Base-by-base conservation (phyloP, 1,284 basidiomycete species). In the Ustilago cynodontis region DNA sequence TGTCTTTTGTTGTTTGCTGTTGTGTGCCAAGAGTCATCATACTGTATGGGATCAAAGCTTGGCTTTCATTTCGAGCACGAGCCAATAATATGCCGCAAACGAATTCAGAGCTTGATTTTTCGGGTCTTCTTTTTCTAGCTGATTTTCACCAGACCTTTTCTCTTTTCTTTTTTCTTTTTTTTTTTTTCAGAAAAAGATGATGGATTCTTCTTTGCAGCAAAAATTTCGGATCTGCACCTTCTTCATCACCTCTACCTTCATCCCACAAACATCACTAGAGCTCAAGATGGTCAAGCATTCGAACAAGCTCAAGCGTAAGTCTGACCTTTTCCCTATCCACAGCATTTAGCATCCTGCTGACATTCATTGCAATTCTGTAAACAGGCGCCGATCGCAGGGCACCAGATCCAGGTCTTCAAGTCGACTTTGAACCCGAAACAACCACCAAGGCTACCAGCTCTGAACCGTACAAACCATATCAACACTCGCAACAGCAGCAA, bases 251-350 rank as follows among this genome's bases (percentile, higher is more conserved):
- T 33, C 31, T 33, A 24, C 16, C 24, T n/a, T 22, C 59, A 29
- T 6, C 39, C 33, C 18, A n/a, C 51, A 9, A 31, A 18, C 10
- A 28, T 16, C 20, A n/a, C 20, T n/a, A 29, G 11, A 33, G 37
- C 10, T 7, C 18, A 53, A 52, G 33, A 77, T 72, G 74, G 69
- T 69, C 65, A 77, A 77, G 55, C 49, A 70, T 39, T 62, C 67
- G 16, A 64, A 67, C 47, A 71, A 71, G 64, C 51, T 66, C 45
- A 76, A 65, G 43, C 63, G 60, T 68, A 59, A 57, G 59, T 35
- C 8, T 22, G 22, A 11, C 28, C 14, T 29, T 22, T 26, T 35
- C 47, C 47, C 11, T 7, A 22, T 35, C n/a, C 35, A n/a, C n/a
- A n/a, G n/a, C n/a, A n/a, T n/a, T n/a, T 52, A 16, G 11, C 31